A percentile compares a stretch with the other conserved stretches of the same genome.
Conservation (phyloP, 164 flowering plant genomes). For the Cinnamomum chago region DNA sequence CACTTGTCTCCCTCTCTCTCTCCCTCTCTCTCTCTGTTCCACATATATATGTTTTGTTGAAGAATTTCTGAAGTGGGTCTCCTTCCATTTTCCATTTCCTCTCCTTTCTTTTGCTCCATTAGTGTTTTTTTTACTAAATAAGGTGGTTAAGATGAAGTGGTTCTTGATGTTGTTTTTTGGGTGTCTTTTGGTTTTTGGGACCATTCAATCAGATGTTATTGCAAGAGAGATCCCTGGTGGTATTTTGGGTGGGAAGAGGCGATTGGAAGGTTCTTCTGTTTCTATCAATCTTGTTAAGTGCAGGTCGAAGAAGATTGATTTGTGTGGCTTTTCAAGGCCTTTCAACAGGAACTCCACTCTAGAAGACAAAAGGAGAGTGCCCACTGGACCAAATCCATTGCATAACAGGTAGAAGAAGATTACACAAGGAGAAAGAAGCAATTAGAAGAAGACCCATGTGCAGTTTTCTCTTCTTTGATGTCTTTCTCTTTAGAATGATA, state of each 20-base stretch:
- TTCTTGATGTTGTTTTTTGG: neutral
- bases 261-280: neutral
- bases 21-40: slow-evolving; percentile 2
- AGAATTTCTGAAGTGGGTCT: neutral
- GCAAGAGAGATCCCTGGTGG: slow-evolving; percentile 2
- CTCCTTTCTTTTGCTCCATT: neutral
- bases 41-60: neutral
- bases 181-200: neutral
- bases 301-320: neutral
- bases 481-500: neutral
- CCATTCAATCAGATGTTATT: neutral
- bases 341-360: slow-evolving; percentile 4
- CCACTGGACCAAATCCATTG: slow-evolving; percentile 10
- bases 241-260: neutral
- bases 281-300: neutral
- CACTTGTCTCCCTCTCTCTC: neutral
- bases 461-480: neutral
- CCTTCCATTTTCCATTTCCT: neutral
- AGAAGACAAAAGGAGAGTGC: slow-evolving; percentile 8
- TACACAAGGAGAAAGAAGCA: neutral
- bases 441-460: slow-evolving; percentile 3
- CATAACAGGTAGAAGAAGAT: slow-evolving; percentile 8
- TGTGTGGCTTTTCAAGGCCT: neutral
- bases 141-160: neutral
- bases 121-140: neutral